Conservation (phyloP, 2,329 filamentous ascomycete genomes). For the Tolypocladium amazonense region DNA sequence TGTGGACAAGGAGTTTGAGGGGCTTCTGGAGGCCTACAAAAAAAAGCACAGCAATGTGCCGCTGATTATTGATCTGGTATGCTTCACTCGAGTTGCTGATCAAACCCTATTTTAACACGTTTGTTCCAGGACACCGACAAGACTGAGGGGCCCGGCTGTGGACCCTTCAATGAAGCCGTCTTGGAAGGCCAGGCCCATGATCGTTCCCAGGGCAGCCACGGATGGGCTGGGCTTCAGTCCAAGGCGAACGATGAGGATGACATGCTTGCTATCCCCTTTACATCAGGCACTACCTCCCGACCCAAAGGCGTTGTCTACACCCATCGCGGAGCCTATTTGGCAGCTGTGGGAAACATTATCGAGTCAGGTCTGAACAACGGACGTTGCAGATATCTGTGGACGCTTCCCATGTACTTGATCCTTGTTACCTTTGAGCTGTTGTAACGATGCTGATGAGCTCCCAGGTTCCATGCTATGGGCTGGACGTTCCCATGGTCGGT, state of each 20-base stretch:
- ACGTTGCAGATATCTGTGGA: conserved; percentile 81
- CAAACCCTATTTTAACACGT: neutral
- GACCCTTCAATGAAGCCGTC: conserved; percentile 76
- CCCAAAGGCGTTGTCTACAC: conserved; percentile 94
- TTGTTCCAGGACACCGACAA: conserved; percentile 60
- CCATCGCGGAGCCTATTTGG: conserved; percentile 79
- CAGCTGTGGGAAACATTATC: conserved; percentile 73
- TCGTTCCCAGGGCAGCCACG: conserved; percentile 48
- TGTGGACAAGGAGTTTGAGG: conserved; percentile 70
- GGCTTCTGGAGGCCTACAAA: conserved; percentile 57
- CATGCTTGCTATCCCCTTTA: conserved; percentile 82
- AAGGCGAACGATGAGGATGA: conserved; percentile 68
- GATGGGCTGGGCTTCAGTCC: conserved; percentile 67
- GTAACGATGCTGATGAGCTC: neutral
- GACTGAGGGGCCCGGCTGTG: conserved; percentile 60
- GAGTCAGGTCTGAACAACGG: conserved; percentile 75
- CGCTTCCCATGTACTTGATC: conserved; percentile 64
- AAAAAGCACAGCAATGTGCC: conserved; percentile 51
- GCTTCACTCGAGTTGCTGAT: conserved; percentile 3
- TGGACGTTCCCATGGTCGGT: conserved; percentile 92
- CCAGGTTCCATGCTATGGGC: conserved; percentile 54
- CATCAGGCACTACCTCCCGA: conserved; percentile 79
- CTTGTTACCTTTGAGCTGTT: too few species aligned
- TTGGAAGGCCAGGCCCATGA: conserved; percentile 72
- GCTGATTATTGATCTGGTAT: conserved; percentile 61